These are phyloP conservation scores for Nicotiana rustica DNA, from an alignment of 305 asterid species.

Conservation along the genomic window DNA sequence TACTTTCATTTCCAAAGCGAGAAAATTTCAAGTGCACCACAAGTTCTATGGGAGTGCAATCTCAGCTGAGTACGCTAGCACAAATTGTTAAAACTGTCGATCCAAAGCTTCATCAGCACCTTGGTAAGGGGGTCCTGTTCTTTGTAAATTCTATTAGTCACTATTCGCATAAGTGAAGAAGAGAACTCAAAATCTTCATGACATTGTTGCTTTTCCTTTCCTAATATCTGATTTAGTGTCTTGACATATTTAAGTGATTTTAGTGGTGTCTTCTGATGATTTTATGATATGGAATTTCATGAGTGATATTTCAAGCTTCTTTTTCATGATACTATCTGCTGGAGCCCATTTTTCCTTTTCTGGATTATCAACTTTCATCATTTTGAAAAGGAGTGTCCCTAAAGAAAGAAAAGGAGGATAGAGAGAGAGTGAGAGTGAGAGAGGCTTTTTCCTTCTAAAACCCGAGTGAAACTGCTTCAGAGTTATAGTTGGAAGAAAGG, in stretches of 20 bases:
- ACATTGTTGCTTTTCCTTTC: constrained; percentile 20
- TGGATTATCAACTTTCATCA: constrained; percentile 13
- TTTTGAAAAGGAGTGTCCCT: not conserved
- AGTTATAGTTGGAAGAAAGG: constrained; percentile 15
- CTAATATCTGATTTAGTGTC: not conserved
- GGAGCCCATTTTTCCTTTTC: not conserved
- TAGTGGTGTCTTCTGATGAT: constrained; percentile 15
- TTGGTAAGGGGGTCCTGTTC: constrained; percentile 66
- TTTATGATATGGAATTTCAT: not conserved
- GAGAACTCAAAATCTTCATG: constrained; percentile 4
- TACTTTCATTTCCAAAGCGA: constrained; percentile 59
- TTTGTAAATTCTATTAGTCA: constrained; percentile 20
- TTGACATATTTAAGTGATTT: constrained; percentile 4
- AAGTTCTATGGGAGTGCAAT: constrained; percentile 90
- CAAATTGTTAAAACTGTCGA: constrained; percentile 86
- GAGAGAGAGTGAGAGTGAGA: not conserved
- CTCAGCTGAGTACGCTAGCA: constrained; percentile 83
- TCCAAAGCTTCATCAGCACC: constrained; percentile 95
- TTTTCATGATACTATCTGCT: not conserved
- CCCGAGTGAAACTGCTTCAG: constrained; percentile 28
- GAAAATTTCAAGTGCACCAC: constrained; percentile 85
- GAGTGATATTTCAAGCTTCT: constrained; percentile 9
- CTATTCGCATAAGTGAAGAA: constrained; percentile 15
- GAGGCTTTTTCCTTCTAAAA: not conserved
- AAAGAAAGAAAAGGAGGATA: not conserved